Percentiles rank a stretch among this genome's conserved stretches.
Conservation (phyloP, 1,284 basidiomycete species). For the Schizopora paradoxa region DNA sequence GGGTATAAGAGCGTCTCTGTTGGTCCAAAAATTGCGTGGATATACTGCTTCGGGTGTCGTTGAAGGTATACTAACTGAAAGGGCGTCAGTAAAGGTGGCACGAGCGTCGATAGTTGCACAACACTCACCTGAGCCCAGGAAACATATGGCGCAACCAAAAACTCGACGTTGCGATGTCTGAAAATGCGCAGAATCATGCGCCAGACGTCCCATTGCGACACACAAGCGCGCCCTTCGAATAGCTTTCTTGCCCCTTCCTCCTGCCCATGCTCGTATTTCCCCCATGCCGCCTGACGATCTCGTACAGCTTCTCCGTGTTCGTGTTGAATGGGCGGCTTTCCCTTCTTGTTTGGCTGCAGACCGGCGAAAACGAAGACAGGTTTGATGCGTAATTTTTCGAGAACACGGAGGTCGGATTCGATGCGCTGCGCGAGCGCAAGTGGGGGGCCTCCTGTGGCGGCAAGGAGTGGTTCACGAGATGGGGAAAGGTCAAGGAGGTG, state of each 20-base stretch:
- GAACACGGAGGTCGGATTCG: slow-evolving; percentile 84
- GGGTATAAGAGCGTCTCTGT: slow-evolving; percentile 90
- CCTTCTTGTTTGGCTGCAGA: slow-evolving; percentile 63
- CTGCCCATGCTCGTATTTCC: slow-evolving; percentile 83
- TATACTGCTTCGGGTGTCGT: slow-evolving; percentile 89
- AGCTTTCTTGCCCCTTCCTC: slow-evolving; percentile 82
- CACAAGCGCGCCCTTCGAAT: slow-evolving; percentile 66
- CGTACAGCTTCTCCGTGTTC: slow-evolving; percentile 70
- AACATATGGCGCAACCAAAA: slow-evolving; percentile 92
- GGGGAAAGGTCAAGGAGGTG: slow-evolving; percentile 73
- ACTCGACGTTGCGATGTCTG: slow-evolving; percentile 93
- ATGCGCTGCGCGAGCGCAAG: slow-evolving; percentile 82
- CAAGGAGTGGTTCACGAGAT: slow-evolving; percentile 83
- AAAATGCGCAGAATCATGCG: slow-evolving; percentile 90
- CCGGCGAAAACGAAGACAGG: slow-evolving; percentile 98
- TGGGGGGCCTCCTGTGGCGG: slow-evolving; percentile 91
- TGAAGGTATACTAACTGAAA: slow-evolving; percentile 87
- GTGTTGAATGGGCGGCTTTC: slow-evolving; percentile 46
- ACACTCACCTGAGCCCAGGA: slow-evolving; percentile 84
- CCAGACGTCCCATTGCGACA: slow-evolving; percentile 86
- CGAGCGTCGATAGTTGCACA: slow-evolving; percentile 17
- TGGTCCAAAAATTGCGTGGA: slow-evolving; percentile 91
- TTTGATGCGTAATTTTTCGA: slow-evolving; percentile 91
- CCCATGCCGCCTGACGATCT: slow-evolving; percentile 81
- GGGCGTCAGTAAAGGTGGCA: slow-evolving; percentile 12